Evolutionary conservation across 176 grass and related monocot genomes (phyloP).

Genomic region (Eragrostis nindensis): DNA sequence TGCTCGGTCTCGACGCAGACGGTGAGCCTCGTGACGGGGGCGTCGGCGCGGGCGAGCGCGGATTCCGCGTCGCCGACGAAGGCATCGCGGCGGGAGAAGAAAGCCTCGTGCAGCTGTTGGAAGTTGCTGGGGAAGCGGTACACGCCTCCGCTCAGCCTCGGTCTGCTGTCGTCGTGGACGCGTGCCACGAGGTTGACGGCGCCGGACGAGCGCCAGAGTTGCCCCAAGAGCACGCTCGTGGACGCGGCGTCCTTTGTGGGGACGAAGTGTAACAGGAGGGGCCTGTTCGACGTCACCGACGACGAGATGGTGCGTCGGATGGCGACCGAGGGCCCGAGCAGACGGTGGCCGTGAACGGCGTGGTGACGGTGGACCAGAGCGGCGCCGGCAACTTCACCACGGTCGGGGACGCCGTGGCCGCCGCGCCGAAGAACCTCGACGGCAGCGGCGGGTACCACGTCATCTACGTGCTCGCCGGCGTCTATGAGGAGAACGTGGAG

Average conservation of each 20-base stretch:
- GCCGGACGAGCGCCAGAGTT: no score
- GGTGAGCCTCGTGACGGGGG: slow-evolving; percentile 9
- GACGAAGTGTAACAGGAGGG: no score
- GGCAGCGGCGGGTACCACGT: slow-evolving; percentile 74
- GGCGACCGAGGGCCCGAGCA: slow-evolving; percentile 38
- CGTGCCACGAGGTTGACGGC: background rate
- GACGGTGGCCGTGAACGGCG: slow-evolving; percentile 46
- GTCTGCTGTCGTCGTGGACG: background rate
- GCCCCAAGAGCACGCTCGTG: no score
- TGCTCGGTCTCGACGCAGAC: background rate
- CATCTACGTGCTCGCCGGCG: slow-evolving; percentile 70
- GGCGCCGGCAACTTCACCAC: slow-evolving; percentile 65
- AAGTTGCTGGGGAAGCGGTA: no score
- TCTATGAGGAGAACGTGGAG: slow-evolving; percentile 88
- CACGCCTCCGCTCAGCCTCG: no score
- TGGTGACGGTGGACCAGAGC: slow-evolving; percentile 63
- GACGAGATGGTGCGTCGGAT: slow-evolving; percentile 51
- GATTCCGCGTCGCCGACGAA: background rate
- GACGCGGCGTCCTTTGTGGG: background rate
- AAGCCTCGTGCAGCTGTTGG: no score
- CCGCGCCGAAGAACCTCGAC: slow-evolving; percentile 64
- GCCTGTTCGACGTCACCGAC: slow-evolving; percentile 47
- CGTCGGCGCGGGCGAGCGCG: background rate
- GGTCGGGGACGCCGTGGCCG: slow-evolving; percentile 61
- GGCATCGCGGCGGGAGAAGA: background rate